Base-by-base conservation (phyloP, 495 filamentous ascomycete species). In the Neurospora tetraspora region DNA sequence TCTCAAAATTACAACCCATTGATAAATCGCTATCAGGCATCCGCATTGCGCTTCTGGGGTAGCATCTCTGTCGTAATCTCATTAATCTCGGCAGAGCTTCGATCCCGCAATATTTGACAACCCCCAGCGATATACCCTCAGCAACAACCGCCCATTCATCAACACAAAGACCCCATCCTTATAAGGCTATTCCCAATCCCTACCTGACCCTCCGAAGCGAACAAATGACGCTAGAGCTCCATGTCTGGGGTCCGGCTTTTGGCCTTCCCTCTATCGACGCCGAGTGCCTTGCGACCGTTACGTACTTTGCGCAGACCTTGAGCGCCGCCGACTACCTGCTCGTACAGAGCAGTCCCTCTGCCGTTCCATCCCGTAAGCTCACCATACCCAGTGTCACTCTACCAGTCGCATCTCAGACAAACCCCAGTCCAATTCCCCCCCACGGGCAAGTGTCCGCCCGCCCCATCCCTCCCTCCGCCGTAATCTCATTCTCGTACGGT, bases 211-310 rank as follows among this genome's bases (percentile, higher is more conserved):
- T 65, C 53, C 53, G 53, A 65, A 34, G 53, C 53, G 34, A 65
- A 65, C 20, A 31, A 40, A 75, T 75, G 74, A 70, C 89, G 73
- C 84, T 97, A 16, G 89, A 94, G 86, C 88, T 98, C 45, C 92
- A 97, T 80, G 88, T 97, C 74, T 97, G 93, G 93, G 94, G 96
- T 47, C 92, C 94, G 39, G 94, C 91, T 42, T 96, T 96, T 80
- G 86, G 85, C 37, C 88, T 98, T 45, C 92, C 95, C 11, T 98
- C 95, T 70, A 91, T 98, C 73, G 94, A 97, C 72, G 86, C 96
- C 69, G 92, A 96, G 86, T 98, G 92, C 75, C 87, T 94, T 59
- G 91, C 92, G 16, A 84, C 90, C 45, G 89, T 95, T 71, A 87
- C 92, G 43, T 94, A 91, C 77, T 84, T 94, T 40, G 85, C 87